Conservation (phyloP, 2,329 filamentous ascomycete genomes). For the Fusarium nanum region DNA sequence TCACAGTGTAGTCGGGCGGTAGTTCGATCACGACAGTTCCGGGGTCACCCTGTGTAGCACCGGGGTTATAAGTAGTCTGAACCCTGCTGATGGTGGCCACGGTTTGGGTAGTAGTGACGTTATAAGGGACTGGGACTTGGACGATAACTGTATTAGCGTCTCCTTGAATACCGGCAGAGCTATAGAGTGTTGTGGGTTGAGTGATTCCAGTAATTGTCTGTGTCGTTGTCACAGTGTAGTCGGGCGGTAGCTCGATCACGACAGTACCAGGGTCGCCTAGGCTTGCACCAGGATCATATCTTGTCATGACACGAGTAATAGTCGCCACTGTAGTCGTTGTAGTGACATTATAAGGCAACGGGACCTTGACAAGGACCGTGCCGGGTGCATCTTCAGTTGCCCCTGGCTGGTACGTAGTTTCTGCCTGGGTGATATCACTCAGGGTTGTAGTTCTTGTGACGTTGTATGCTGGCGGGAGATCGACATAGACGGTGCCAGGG, state of each 20-base stretch:
- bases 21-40: slow-evolving; percentile 13
- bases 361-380: slow-evolving; percentile 13
- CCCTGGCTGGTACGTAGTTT: too few relatives aligned
- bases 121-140: slow-evolving; percentile 16
- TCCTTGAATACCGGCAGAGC: neutral
- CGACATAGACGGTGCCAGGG: too few relatives aligned
- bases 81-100: slow-evolving; percentile 14
- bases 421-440: too few relatives aligned
- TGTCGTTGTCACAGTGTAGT: slow-evolving; percentile 14
- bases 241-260: slow-evolving; percentile 10
- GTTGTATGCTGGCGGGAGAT: too few relatives aligned
- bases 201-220: slow-evolving; percentile 4
- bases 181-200: neutral
- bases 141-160: slow-evolving; percentile 11
- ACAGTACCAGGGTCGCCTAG: slow-evolving; percentile 19
- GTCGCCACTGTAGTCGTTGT: slow-evolving; percentile 8
- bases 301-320: slow-evolving; percentile 9
- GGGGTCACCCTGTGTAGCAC: slow-evolving; percentile 18
- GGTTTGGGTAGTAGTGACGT: slow-evolving; percentile 8
- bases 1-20: slow-evolving; percentile 17
- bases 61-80: slow-evolving; percentile 8
- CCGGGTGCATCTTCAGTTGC: slow-evolving; percentile 10
- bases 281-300: slow-evolving; percentile 4
- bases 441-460: too few relatives aligned
- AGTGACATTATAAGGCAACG: slow-evolving; percentile 19